Conservation (phyloP, 129 eudicot species). For the Cynara cardunculus region DNA sequence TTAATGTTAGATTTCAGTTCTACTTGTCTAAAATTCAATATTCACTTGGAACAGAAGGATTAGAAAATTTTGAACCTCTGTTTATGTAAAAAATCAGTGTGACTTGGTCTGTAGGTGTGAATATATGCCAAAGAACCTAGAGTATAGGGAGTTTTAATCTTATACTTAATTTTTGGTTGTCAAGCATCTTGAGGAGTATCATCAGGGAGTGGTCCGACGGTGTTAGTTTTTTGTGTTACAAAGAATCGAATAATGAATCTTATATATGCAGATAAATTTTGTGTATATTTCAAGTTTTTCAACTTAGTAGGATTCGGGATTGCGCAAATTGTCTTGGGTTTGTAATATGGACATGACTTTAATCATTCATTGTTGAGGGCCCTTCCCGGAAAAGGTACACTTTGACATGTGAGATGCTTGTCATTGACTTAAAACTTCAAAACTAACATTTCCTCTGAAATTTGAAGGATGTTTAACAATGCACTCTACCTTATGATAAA, state of each 20-base stretch:
- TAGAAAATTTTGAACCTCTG: background rate
- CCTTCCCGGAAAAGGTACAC: no score
- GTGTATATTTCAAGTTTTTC: background rate
- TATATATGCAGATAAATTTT: background rate
- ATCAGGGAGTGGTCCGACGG: background rate
- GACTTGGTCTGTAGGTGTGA: background rate
- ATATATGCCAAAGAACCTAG: background rate
- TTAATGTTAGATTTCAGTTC: background rate
- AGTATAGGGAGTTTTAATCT: background rate
- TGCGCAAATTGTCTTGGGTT: background rate
- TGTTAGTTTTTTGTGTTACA: background rate
- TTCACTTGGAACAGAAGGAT: background rate
- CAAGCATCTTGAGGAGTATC: background rate
- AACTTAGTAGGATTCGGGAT: background rate
- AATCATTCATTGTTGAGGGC: no score
- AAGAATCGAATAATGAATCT: background rate
- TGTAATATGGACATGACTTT: background rate
- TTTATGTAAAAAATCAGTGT: background rate
- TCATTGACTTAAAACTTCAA: no score
- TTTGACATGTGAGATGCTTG: no score
- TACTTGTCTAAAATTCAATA: background rate
- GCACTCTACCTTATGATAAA: background rate
- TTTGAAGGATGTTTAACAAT: background rate
- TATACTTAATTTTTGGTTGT: background rate
- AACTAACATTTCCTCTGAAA: background rate